Base-by-base conservation (phyloP, 208 protist genomes). In the Wallacemonas collosoma region DNA sequence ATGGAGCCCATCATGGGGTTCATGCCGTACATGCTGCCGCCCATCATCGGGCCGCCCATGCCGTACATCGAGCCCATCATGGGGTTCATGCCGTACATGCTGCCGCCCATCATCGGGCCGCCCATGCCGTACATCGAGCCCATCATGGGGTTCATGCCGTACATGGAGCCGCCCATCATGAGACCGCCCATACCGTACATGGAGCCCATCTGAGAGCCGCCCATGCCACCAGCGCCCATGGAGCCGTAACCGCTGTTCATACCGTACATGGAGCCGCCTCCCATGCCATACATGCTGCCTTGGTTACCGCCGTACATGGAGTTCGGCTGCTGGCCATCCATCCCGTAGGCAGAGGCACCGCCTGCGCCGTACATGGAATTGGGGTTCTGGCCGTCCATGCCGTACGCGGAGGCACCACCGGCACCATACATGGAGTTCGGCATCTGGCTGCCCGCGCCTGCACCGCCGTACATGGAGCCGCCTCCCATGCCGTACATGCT, bases 181-280 rank as follows among this genome's bases (percentile, higher is more conserved):
- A 57, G 17, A 51, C 76, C 76, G n/a, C 61, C 56, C 67, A 64
- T 72, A 48, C 65, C 72, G 61, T 63, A 75, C 64, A 83, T 80
- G 44, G 60, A 53, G 15, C 68, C 74, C 68, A 64, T 63, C 40
- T 36, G 71, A 12, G 43, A 17, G 38, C 39, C 47, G 7, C 47
- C 72, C 73, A 64, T 78, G 9, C 39, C 36, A 43, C 36, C 17
- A 17, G 12, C 70, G 7, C 71, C 69, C 77, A 81, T 76, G 8
- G 66, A 66, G 14, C 68, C 68, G 58, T 74, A 73, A 50, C 68
- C 51, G 17, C 61, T 60, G 38, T 72, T 66, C 44, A 41, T 71
- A 56, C 79, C 75, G 60, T 80, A 85, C 75, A 86, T 83, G 68
- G 73, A 77, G 39, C 76, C 68, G 45, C 81, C 80, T 44, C 76